phyloP scores from a whole-genome alignment of 305 asterid genomes.

The Plantago coronopus region DNA sequence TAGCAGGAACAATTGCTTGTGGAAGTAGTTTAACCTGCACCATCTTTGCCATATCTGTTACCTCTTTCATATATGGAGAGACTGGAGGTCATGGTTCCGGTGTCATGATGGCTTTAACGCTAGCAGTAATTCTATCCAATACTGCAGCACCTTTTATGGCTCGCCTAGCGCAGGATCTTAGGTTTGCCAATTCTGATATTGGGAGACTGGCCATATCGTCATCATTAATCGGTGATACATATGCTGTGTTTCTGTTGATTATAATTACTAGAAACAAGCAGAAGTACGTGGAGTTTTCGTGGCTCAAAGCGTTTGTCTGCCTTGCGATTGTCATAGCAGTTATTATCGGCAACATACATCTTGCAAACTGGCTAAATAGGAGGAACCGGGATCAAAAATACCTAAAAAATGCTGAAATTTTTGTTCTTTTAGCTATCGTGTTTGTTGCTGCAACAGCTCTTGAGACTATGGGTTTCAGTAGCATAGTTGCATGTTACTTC shows the following conservation, averaged over 20 bases:
- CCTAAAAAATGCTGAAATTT: constrained; percentile 65
- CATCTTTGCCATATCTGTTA: constrained; percentile 61
- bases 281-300: constrained; percentile 10
- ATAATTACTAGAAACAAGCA: constrained; percentile 42
- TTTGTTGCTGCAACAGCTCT: constrained; percentile 68
- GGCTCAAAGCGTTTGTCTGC: constrained; percentile 46
- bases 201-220: constrained; percentile 84
- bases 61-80: constrained; percentile 62
- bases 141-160: constrained; percentile 81
- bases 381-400: constrained; percentile 73
- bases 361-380: constrained; percentile 65
- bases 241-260: constrained; percentile 60
- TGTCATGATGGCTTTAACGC: constrained; percentile 47
- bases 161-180: constrained; percentile 79
- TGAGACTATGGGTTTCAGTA: constrained; percentile 76
- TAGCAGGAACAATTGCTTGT: constrained; percentile 57
- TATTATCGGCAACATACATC: constrained; percentile 41
- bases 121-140: constrained; percentile 62
- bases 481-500: constrained; percentile 74
- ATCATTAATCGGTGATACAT: constrained; percentile 61
- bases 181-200: constrained; percentile 69
- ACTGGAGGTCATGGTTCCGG: constrained; percentile 48
- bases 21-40: constrained; percentile 64
- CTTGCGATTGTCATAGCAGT: constrained; percentile 41
- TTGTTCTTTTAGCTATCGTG: constrained; percentile 57